Conservation (phyloP, 441 rosid species). For the Populus hybrid region DNA sequence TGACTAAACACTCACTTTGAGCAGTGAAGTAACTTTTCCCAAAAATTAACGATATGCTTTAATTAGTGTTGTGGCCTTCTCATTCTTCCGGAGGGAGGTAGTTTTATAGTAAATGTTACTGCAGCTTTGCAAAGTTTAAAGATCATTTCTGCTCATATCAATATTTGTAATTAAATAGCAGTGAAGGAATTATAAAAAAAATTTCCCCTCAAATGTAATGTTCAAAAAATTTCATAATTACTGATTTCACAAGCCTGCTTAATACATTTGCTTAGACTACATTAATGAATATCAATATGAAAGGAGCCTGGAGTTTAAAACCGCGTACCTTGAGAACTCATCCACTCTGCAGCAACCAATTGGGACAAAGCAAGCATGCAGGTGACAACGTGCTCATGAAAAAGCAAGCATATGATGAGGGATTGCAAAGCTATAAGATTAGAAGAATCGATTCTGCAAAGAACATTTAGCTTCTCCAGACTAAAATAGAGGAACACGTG, state of each 20-base stretch:
- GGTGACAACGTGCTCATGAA: constrained; percentile 14
- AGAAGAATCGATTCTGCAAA: background rate
- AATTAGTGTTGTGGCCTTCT: background rate
- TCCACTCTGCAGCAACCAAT: constrained; percentile 67
- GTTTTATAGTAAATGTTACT: background rate
- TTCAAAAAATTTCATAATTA: background rate
- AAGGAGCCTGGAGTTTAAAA: constrained; percentile 9
- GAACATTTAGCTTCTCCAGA: background rate
- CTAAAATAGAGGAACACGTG: background rate
- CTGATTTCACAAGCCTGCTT: background rate
- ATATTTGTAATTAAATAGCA: background rate
- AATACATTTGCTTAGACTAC: background rate
- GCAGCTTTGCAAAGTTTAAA: background rate
- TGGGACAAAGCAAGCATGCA: constrained; percentile 21
- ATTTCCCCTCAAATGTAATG: background rate
- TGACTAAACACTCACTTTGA: background rate
- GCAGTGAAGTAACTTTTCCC: background rate
- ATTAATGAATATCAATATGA: background rate
- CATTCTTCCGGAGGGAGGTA: background rate
- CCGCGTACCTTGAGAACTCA: constrained; percentile 82
- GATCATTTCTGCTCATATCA: background rate
- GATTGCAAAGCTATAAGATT: background rate
- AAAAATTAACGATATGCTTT: background rate
- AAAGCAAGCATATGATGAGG: constrained; percentile 25
- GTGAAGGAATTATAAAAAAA: background rate